phyloP scores from a whole-genome alignment of 352 stramenopile genomes.

The Phytophthora sansomeana region DNA sequence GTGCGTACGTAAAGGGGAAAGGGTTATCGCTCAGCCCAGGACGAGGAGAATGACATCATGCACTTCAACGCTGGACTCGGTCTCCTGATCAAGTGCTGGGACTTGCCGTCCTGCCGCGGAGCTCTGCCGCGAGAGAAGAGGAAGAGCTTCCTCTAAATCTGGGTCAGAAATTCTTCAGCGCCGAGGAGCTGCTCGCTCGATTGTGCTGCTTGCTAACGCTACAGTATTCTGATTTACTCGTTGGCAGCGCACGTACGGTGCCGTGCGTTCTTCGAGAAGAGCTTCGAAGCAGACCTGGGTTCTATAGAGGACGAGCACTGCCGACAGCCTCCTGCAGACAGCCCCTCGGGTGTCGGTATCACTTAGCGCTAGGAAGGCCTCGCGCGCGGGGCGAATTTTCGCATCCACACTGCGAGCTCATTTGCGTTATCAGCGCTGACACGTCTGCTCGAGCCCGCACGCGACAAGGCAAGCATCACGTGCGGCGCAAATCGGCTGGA shows the following conservation, averaged over 20 bases:
- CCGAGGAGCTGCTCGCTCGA: too few relatives aligned
- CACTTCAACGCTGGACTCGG: constrained; percentile 23
- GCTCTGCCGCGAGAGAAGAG: too few relatives aligned
- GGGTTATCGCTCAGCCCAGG: background rate
- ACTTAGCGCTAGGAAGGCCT: background rate
- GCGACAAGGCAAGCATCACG: background rate
- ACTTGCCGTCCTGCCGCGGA: too few relatives aligned
- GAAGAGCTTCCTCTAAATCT: background rate
- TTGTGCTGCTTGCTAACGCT: background rate
- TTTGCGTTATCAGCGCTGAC: constrained; percentile 19
- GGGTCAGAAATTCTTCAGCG: constrained; percentile 14
- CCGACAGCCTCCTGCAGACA: background rate
- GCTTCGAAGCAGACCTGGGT: background rate
- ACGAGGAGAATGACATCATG: constrained; percentile 32
- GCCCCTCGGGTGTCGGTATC: too few relatives aligned
- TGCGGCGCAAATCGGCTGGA: constrained; percentile 22
- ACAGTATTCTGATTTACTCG: background rate
- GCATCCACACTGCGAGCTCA: constrained; percentile 18
- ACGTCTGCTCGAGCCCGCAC: constrained; percentile 28
- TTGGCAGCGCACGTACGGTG: background rate
- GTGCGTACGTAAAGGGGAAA: constrained; percentile 32
- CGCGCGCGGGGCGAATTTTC: background rate
- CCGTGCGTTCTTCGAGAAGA: constrained; percentile 3
- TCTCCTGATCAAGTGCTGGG: too few relatives aligned
- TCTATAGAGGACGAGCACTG: background rate